Percentiles rank a stretch among this genome's conserved stretches.
Evolutionary conservation across 768 basidiomycete genomes (phyloP).

Genomic region (Phylloporus sp.): DNA sequence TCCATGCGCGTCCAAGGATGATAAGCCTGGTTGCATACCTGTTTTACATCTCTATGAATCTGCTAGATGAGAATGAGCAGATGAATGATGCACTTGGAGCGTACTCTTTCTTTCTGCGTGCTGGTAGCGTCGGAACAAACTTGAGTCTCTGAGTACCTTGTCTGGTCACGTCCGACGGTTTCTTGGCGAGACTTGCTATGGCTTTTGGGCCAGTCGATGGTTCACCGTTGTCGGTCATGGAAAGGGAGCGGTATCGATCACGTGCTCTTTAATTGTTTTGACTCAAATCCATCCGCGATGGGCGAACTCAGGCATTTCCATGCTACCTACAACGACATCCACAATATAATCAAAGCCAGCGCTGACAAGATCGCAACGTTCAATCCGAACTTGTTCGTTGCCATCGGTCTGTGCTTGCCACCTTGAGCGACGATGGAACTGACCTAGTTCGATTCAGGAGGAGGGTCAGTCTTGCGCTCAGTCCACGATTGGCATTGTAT

Average conservation of each 20-base stretch:
- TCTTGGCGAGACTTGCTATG: slow-evolving; percentile 74
- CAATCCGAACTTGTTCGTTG: slow-evolving; percentile 82
- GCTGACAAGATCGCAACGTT: slow-evolving; percentile 74
- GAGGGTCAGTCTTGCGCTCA: slow-evolving; percentile 59
- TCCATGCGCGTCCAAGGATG: slow-evolving; percentile 1
- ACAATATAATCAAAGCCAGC: slow-evolving; percentile 74
- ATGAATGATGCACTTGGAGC: slow-evolving; percentile 29
- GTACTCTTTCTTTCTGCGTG: slow-evolving; percentile 78
- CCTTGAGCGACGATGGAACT: not conserved
- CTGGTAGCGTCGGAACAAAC: slow-evolving; percentile 73
- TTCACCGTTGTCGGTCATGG: slow-evolving; percentile 16
- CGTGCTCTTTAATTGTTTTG: slow-evolving; percentile 7
- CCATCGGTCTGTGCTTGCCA: slow-evolving; percentile 56
- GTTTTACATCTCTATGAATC: slow-evolving; percentile 55
- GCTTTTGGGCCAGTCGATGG: slow-evolving; percentile 48
- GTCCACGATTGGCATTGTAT: slow-evolving; percentile 10
- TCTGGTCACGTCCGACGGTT: slow-evolving; percentile 63
- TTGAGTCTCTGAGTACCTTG: slow-evolving; percentile 75
- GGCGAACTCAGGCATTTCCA: slow-evolving; percentile 55
- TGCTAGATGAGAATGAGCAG: slow-evolving; percentile 12
- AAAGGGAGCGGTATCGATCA: slow-evolving; percentile 8
- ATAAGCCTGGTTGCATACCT: slow-evolving; percentile 40
- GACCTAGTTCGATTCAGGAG: slow-evolving; percentile 44
- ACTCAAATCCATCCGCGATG: slow-evolving; percentile 21
- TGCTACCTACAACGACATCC: slow-evolving; percentile 89